Conservation (phyloP, 768 basidiomycete genomes). For the Amanita thiersii region DNA sequence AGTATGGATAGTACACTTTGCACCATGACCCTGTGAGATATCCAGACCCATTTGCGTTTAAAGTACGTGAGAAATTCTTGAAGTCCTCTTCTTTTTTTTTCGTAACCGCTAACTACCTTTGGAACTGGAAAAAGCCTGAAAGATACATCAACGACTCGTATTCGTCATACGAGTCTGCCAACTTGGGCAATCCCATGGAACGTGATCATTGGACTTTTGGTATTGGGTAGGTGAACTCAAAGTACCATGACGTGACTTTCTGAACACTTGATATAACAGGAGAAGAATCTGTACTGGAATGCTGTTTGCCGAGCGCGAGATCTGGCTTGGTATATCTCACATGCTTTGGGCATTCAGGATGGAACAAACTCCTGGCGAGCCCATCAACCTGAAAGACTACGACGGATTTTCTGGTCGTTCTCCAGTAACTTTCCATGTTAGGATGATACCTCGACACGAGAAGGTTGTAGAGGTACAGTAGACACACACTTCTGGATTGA, state of each 20-base stretch:
- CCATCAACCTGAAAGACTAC: conserved; percentile 37
- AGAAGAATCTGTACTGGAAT: conserved; percentile 37
- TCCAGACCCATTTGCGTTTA: conserved; percentile 28
- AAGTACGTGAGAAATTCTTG: conserved; percentile 13
- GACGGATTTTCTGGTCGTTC: conserved; percentile 38
- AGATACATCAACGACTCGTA: conserved; percentile 31
- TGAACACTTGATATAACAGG: conserved; percentile 11
- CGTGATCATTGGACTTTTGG: conserved; percentile 47
- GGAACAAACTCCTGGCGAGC: conserved; percentile 30
- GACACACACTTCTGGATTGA: conserved; percentile 1
- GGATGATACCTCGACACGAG: conserved; percentile 22
- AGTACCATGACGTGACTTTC: not conserved
- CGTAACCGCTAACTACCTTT: not conserved
- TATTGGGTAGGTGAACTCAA: conserved; percentile 27
- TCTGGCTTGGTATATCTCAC: conserved; percentile 35
- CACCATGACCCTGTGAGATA: conserved; percentile 28
- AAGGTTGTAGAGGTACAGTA: conserved; percentile 19
- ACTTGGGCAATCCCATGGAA: conserved; percentile 29
- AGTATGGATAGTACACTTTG: conserved; percentile 24
- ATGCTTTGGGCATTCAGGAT: conserved; percentile 42
- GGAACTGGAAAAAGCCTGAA: conserved; percentile 24
- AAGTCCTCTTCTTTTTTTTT: not conserved
- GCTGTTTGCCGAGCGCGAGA: conserved; percentile 35
- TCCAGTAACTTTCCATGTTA: conserved; percentile 33
- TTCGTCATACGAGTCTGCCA: conserved; percentile 33